Conservation (phyloP, 805 yeast species). For the Cyberlindnera amylophila region DNA sequence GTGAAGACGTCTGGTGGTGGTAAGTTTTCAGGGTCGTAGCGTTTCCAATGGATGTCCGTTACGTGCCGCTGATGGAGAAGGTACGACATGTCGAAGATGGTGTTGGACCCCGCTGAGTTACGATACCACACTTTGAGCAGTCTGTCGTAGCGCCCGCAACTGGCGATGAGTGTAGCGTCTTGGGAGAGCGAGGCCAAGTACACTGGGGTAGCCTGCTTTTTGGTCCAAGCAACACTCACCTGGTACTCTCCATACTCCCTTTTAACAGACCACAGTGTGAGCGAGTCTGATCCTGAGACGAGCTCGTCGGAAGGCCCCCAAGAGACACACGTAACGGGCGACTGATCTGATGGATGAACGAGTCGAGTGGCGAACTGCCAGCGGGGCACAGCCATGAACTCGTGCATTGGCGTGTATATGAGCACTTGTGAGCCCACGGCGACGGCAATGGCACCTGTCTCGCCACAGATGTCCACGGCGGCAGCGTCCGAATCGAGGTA, state of each 20-base stretch:
- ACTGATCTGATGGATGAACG: constrained; percentile 28
- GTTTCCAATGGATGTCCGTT: constrained; percentile 56
- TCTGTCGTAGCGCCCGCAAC: constrained; percentile 58
- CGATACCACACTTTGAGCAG: constrained; percentile 79
- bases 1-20: constrained; percentile 34
- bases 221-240: constrained; percentile 34
- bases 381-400: constrained; percentile 35
- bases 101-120: constrained; percentile 56
- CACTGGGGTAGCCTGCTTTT: constrained; percentile 58
- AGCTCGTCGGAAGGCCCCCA: constrained; percentile 60
- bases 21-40: constrained; percentile 24
- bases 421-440: constrained; percentile 41
- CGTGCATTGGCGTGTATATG: constrained; percentile 55
- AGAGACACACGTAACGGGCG: constrained; percentile 39
- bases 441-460: constrained; percentile 60
- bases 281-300: constrained; percentile 52
- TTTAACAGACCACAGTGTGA: constrained; percentile 50
- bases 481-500: constrained; percentile 64
- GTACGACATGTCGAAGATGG: constrained; percentile 65
- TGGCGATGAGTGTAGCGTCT: constrained; percentile 65
- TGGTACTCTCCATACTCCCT: constrained; percentile 42
- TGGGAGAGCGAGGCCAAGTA: constrained; percentile 55
- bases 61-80: constrained; percentile 63
- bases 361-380: constrained; percentile 41
- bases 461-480: constrained; percentile 59